Evolutionary conservation across 371 early-diverging fungal genomes (phyloP).

Genomic region (Zancudomyces culisetae): DNA sequence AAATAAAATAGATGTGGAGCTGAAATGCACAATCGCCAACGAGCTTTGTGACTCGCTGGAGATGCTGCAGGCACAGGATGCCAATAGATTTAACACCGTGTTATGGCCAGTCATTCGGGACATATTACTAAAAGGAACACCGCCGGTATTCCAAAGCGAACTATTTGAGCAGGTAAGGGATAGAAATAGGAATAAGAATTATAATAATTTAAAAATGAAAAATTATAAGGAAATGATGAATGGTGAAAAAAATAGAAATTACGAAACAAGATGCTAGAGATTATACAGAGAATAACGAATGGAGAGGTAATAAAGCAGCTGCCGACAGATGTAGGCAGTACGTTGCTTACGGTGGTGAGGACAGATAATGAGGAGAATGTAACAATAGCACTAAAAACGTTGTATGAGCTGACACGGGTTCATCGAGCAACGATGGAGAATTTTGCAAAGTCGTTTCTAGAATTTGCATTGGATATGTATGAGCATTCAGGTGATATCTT

Average conservation of each 20-base stretch:
- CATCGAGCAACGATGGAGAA: constrained; percentile 65
- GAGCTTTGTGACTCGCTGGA: constrained; percentile 84
- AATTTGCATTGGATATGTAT: constrained; percentile 81
- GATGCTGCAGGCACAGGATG: constrained; percentile 65
- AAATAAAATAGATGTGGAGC: constrained; percentile 25
- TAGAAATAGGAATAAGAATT: no score
- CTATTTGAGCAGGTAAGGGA: constrained; percentile 59
- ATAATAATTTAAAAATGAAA: no score
- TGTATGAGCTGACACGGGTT: constrained; percentile 80
- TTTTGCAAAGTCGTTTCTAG: constrained; percentile 74
- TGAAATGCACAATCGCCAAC: constrained; percentile 66
- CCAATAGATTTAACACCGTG: constrained; percentile 49
- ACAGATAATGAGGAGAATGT: constrained; percentile 95
- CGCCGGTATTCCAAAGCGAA: constrained; percentile 63
- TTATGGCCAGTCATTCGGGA: constrained; percentile 68
- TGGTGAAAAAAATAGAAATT: constrained; percentile 47
- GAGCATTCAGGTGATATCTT: constrained; percentile 69
- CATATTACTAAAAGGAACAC: constrained; percentile 48
- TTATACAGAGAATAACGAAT: constrained; percentile 78
- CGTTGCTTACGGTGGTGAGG: constrained; percentile 57
- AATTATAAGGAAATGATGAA: background rate
- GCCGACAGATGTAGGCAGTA: constrained; percentile 27
- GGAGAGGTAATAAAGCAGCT: constrained; percentile 30
- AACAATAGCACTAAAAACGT: constrained; percentile 72
- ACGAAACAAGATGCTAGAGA: constrained; percentile 73